These are phyloP conservation scores for Bromus sterilis DNA, from an alignment of 176 grass and related monocot species.

Conservation along the genomic window DNA sequence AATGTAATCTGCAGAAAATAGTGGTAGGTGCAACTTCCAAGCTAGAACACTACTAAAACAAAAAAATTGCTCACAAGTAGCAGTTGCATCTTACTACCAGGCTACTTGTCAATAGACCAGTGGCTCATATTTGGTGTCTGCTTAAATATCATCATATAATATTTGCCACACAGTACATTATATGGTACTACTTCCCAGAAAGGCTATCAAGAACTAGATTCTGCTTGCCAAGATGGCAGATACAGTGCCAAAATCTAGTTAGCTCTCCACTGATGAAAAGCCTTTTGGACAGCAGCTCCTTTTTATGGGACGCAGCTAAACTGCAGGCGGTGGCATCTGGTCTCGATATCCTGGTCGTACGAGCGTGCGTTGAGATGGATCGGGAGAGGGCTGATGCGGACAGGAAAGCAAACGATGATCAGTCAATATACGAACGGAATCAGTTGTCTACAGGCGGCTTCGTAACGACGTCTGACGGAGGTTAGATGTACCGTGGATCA, in stretches of 20 bases:
- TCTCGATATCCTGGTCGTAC: too few relatives aligned
- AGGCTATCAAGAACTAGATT: slow-evolving; percentile 19
- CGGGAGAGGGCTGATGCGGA: too few relatives aligned
- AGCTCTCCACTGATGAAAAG: slow-evolving; percentile 10
- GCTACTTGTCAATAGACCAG: not conserved
- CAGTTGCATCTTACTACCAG: not conserved
- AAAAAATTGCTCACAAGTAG: not conserved
- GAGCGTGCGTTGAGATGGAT: too few relatives aligned
- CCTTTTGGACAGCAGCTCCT: not conserved
- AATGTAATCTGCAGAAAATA: not conserved
- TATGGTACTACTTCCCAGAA: slow-evolving; percentile 16
- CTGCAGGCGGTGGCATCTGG: too few relatives aligned
- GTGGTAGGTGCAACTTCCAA: not conserved
- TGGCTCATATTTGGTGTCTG: not conserved
- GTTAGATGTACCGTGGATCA: too few relatives aligned
- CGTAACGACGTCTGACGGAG: too few relatives aligned
- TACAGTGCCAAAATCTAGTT: not conserved
- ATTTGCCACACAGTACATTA: slow-evolving; percentile 2
- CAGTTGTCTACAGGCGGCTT: too few relatives aligned
- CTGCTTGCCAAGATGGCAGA: slow-evolving; percentile 9
- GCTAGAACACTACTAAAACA: not conserved
- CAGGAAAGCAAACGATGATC: too few relatives aligned
- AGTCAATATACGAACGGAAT: too few relatives aligned
- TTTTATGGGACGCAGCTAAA: too few relatives aligned
- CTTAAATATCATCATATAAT: slow-evolving; percentile 5